These are phyloP conservation scores for Crassisporium funariophilum DNA, from an alignment of 768 basidiomycete species.

Conservation along the genomic window DNA sequence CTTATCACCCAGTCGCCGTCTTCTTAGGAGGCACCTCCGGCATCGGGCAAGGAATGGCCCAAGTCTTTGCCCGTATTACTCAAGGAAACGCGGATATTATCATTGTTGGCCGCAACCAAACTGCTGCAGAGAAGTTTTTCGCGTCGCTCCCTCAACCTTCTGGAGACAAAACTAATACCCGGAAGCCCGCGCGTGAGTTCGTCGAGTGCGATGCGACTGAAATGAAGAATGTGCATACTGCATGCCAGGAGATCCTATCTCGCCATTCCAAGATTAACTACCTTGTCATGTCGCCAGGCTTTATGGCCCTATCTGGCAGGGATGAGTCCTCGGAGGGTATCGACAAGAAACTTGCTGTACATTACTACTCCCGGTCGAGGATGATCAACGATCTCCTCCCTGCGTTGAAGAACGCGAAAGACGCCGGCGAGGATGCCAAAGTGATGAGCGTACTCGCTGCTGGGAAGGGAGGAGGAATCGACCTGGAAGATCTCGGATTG, in stretches of 20 bases:
- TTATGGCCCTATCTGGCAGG: conserved; percentile 34
- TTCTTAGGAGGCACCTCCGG: conserved; percentile 51
- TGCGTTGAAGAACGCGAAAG: conserved; percentile 42
- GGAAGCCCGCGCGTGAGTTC: conserved; percentile 41
- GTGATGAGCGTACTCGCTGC: conserved; percentile 47
- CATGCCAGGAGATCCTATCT: conserved; percentile 28
- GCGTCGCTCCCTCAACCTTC: conserved; percentile 32
- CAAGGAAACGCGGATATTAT: conserved; percentile 55
- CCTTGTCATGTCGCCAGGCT: conserved; percentile 49
- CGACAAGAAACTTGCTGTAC: conserved; percentile 24
- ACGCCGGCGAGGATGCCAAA: conserved; percentile 49
- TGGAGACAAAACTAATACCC: neutral
- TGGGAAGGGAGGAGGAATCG: conserved; percentile 34
- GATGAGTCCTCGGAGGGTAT: conserved; percentile 27
- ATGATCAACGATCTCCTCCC: conserved; percentile 49
- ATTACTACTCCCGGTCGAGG: conserved; percentile 44
- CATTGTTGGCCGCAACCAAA: conserved; percentile 53
- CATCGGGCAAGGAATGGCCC: conserved; percentile 50
- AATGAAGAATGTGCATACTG: conserved; percentile 50
- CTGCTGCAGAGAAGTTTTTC: conserved; percentile 48
- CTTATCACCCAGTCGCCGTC: conserved; percentile 34
- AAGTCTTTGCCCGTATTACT: conserved; percentile 45
- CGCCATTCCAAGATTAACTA: conserved; percentile 52
- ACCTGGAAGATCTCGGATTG: conserved; percentile 52
- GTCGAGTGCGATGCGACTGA: conserved; percentile 54